phyloP scores from a whole-genome alignment of 139 green algal genomes.

The Desmodesmus armatus region DNA sequence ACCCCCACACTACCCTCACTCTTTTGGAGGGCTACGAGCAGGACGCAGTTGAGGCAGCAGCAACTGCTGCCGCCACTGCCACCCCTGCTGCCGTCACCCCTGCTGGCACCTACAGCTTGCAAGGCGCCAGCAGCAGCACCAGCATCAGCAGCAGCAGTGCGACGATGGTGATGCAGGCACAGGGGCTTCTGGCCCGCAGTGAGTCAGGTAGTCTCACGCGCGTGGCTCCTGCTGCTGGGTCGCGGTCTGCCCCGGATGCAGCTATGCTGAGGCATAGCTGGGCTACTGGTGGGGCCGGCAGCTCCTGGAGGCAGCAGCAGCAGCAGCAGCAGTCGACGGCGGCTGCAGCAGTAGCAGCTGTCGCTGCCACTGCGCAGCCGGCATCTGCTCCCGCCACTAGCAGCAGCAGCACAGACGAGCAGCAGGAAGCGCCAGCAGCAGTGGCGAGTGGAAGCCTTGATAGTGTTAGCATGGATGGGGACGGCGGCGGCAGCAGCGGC shows the following conservation, averaged over 20 bases:
- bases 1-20: slow-evolving; percentile 60
- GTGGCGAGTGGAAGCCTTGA: too few relatives aligned
- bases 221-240: background rate
- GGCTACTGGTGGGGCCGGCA: slow-evolving; percentile 19
- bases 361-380: background rate
- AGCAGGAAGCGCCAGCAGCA: slow-evolving; percentile 38
- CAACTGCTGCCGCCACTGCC: background rate
- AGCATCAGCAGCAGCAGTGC: background rate
- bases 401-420: too few relatives aligned
- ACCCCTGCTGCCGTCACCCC: background rate
- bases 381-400: background rate
- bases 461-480: background rate
- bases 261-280: slow-evolving; percentile 42
- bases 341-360: background rate
- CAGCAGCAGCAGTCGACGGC: slow-evolving; percentile 16
- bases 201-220: too few relatives aligned
- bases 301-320: slow-evolving; percentile 8
- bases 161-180: background rate
- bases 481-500: slow-evolving; percentile 19
- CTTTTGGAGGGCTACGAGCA: slow-evolving; percentile 69
- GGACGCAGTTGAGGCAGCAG: slow-evolving; percentile 45
- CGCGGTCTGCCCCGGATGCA: background rate
- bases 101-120: background rate
- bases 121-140: background rate
- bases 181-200: background rate